These are phyloP conservation scores for Hypoxylon sp. DNA, from an alignment of 2,329 filamentous ascomycete genomes.

Conservation along the genomic window DNA sequence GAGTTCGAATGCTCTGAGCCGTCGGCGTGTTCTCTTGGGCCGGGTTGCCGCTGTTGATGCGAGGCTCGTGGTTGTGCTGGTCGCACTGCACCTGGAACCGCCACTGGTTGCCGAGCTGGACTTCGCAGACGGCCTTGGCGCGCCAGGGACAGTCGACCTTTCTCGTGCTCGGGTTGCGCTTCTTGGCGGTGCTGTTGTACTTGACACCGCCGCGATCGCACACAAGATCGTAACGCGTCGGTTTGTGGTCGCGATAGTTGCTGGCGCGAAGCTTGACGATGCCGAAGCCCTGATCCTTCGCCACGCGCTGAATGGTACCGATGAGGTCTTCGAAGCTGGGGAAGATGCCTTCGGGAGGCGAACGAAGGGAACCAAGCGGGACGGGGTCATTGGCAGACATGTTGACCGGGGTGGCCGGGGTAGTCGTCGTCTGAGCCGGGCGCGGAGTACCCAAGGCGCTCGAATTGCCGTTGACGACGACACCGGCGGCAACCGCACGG, in stretches of 20 bases:
- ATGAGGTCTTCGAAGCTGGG: conserved; percentile 67
- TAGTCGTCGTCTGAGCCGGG: conserved; percentile 38
- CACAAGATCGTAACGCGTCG: conserved; percentile 69
- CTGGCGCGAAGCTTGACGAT: conserved; percentile 70
- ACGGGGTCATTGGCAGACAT: conserved; percentile 40
- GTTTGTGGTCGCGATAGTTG: conserved; percentile 70
- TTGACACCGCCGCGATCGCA: conserved; percentile 71
- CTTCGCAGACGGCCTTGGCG: conserved; percentile 70
- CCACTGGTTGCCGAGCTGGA: conserved; percentile 69
- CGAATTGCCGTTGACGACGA: conserved; percentile 44
- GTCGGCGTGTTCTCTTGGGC: conserved; percentile 67
- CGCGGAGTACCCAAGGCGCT: conserved; percentile 44
- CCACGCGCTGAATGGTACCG: conserved; percentile 64
- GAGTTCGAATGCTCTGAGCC: conserved; percentile 64
- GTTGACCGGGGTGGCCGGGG: conserved; percentile 41
- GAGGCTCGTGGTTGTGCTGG: conserved; percentile 69
- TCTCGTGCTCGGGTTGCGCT: conserved; percentile 69
- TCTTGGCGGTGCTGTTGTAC: conserved; percentile 71
- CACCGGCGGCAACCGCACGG: conserved; percentile 46
- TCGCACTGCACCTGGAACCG: conserved; percentile 68
- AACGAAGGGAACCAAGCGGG: conserved; percentile 41
- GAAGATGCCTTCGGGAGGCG: conserved; percentile 68
- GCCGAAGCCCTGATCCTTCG: conserved; percentile 69
- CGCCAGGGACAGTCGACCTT: conserved; percentile 72
- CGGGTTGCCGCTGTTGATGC: conserved; percentile 61